Evolutionary conservation across 306 rosid genomes (phyloP).

Genomic region (Albizia julibrissin): DNA sequence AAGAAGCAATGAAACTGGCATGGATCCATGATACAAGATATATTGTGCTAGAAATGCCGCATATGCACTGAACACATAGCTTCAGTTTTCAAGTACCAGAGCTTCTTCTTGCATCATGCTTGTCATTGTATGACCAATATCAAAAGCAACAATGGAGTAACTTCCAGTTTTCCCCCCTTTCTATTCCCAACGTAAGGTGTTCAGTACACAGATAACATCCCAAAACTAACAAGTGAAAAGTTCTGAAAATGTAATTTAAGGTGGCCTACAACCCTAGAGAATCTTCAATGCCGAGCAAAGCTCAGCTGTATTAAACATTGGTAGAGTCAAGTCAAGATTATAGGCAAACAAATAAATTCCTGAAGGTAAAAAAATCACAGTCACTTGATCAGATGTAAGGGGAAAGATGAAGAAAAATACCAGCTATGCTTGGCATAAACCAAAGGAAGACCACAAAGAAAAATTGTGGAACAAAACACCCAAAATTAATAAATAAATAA

Average conservation of each 20-base stretch:
- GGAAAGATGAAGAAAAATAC: neutral
- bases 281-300: neutral
- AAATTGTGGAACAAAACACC: neutral
- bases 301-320: neutral
- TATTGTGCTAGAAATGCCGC: neutral
- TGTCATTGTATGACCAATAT: slow-evolving; percentile 10
- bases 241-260: neutral
- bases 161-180: neutral
- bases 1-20: neutral
- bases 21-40: neutral
- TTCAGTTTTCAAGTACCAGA: neutral
- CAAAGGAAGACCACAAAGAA: slow-evolving; percentile 10
- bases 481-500: neutral
- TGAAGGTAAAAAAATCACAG: neutral
- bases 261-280: neutral
- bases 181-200: neutral
- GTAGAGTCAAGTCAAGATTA: neutral
- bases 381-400: slow-evolving; percentile 3
- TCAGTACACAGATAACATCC: neutral
- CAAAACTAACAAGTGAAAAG: neutral
- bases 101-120: neutral
- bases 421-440: neutral
- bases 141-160: slow-evolving; percentile 9
- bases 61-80: neutral
- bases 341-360: slow-evolving; percentile 7